Conservation (phyloP, 2,329 filamentous ascomycete genomes). For the Beauveria varroae region DNA sequence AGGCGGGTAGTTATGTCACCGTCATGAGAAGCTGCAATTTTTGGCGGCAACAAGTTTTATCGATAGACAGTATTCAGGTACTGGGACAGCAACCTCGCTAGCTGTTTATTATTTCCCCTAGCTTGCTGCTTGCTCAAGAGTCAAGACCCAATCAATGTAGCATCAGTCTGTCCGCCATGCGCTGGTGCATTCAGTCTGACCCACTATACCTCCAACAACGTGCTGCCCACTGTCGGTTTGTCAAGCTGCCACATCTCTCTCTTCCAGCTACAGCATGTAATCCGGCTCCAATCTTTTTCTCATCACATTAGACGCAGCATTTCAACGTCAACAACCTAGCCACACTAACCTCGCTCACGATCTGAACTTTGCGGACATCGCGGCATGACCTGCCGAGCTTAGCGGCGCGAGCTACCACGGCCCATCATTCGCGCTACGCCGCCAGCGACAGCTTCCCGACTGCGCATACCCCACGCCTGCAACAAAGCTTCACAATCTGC, state of each 20-base stretch:
- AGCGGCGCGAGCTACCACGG: neutral
- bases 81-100: neutral
- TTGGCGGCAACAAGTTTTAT: neutral
- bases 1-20: neutral
- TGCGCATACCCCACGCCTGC: slow-evolving; percentile 3
- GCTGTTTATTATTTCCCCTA: too few relatives aligned
- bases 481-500: slow-evolving; percentile 1
- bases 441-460: neutral
- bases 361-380: neutral
- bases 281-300: neutral
- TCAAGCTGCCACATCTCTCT: slow-evolving; percentile 8
- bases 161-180: neutral
- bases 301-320: neutral
- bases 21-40: neutral
- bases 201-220: slow-evolving; percentile 1
- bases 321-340: neutral
- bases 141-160: neutral
- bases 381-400: slow-evolving; percentile 2
- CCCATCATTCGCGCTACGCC: slow-evolving; percentile 1
- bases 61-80: neutral
- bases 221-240: neutral
- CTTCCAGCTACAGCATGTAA: slow-evolving; percentile 2
- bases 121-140: neutral
- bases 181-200: slow-evolving; percentile 1
- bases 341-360: neutral